Evolutionary conservation across 306 rosid species (phyloP).

Genomic region (Pachyrhizus erosus): DNA sequence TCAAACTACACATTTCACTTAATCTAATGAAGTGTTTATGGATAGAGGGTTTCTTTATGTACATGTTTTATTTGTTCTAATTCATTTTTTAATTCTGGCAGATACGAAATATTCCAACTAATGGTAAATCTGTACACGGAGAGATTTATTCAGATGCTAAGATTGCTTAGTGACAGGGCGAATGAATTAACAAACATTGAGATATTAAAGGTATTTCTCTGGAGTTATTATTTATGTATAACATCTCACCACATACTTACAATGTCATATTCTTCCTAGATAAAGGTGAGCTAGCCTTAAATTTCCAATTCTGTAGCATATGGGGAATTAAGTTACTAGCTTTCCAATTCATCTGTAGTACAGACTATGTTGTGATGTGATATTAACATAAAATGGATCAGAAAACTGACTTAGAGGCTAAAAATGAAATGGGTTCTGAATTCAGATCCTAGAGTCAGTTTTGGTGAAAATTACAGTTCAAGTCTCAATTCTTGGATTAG

Average conservation of each 20-base stretch:
- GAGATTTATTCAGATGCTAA: conserved; percentile 97
- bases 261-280: conserved; percentile 12
- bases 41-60: conserved; percentile 20
- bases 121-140: conserved; percentile 96
- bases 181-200: conserved; percentile 88
- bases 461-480: too few relatives aligned
- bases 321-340: conserved; percentile 25
- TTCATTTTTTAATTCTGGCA: conserved; percentile 52
- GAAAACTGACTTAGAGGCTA: neutral
- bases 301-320: conserved; percentile 21
- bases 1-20: conserved; percentile 13
- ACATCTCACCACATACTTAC: conserved; percentile 9
- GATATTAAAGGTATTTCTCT: conserved; percentile 80
- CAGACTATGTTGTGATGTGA: conserved; percentile 12
- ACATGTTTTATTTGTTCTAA: conserved; percentile 35
- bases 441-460: too few relatives aligned
- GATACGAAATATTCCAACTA: conserved; percentile 97
- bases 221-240: conserved; percentile 35
- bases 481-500: too few relatives aligned
- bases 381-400: neutral
- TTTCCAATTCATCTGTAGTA: conserved; percentile 9
- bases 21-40: conserved; percentile 12
- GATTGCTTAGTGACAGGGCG: conserved; percentile 93
- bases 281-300: neutral
- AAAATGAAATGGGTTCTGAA: neutral